These are phyloP conservation scores for Primulina huaijiensis DNA, from an alignment of 257 asterid species.

Conservation along the genomic window DNA sequence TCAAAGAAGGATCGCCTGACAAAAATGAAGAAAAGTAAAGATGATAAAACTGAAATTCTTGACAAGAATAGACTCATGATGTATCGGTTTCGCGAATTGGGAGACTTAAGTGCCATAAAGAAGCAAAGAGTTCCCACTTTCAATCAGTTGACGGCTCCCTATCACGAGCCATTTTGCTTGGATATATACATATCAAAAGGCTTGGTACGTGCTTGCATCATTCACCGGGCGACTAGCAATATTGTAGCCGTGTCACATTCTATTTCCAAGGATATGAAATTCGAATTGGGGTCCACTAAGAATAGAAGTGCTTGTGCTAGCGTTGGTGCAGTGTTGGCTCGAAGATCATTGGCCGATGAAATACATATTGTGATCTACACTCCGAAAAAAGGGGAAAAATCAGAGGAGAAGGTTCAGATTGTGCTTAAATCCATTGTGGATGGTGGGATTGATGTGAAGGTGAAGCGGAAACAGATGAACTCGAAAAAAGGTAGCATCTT, in stretches of 20 bases:
- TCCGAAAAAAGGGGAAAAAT: constrained; percentile 64
- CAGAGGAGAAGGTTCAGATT: constrained; percentile 70
- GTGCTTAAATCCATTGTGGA: constrained; percentile 57
- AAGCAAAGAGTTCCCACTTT: constrained; percentile 59
- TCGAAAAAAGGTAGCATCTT: constrained; percentile 30
- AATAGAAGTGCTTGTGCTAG: constrained; percentile 58
- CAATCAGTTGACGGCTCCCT: constrained; percentile 75
- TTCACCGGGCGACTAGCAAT: constrained; percentile 82
- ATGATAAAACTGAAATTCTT: neutral
- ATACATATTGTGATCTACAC: constrained; percentile 71
- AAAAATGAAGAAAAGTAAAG: constrained; percentile 34
- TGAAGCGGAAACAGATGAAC: constrained; percentile 71
- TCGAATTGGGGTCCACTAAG: constrained; percentile 68
- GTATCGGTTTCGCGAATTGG: constrained; percentile 28
- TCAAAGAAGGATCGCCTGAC: constrained; percentile 28
- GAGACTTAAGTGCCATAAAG: constrained; percentile 30
- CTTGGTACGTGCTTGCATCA: constrained; percentile 75
- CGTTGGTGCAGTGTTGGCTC: constrained; percentile 66
- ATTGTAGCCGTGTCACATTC: constrained; percentile 81
- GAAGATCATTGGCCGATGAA: constrained; percentile 79
- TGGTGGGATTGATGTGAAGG: constrained; percentile 72
- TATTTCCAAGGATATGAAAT: constrained; percentile 86
- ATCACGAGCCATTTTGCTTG: constrained; percentile 84
- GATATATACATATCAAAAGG: constrained; percentile 66
- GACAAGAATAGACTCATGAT: constrained; percentile 18